A percentile compares a stretch with the other conserved stretches of the same genome.
Evolutionary conservation across 805 yeast species (phyloP).

Genomic region (Wickerhamomyces queroliae): DNA sequence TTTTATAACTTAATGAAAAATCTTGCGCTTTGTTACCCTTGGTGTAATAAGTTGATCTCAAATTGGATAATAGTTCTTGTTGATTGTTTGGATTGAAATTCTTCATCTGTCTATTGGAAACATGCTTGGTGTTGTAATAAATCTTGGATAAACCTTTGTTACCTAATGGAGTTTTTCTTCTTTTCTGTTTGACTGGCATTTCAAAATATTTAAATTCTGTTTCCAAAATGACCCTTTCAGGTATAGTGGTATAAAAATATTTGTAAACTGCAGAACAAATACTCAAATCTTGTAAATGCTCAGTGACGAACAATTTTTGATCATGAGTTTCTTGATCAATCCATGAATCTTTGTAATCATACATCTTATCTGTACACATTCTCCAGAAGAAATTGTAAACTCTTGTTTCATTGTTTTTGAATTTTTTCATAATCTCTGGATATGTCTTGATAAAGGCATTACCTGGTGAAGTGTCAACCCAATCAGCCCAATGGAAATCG

Average conservation of each 20-base stretch:
- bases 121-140: conserved; percentile 6
- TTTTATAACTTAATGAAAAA: too few relatives aligned
- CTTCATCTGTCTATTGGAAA: conserved; percentile 3
- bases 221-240: conserved; percentile 23
- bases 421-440: conserved; percentile 4
- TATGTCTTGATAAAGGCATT: conserved; percentile 24
- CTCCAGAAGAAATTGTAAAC: neutral
- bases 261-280: conserved; percentile 24
- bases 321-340: conserved; percentile 14
- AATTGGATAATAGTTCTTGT: conserved; percentile 3
- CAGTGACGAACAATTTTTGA: conserved; percentile 11
- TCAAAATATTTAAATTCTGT: conserved; percentile 21
- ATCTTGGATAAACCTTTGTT: conserved; percentile 13
- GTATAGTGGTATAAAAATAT: conserved; percentile 21
- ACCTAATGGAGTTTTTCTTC: conserved; percentile 16
- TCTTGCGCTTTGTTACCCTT: conserved; percentile 7
- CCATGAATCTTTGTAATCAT: conserved; percentile 15
- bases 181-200: conserved; percentile 18
- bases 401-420: neutral
- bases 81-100: conserved; percentile 7
- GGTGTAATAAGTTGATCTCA: conserved; percentile 4
- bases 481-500: conserved; percentile 28
- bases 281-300: conserved; percentile 22
- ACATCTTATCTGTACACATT: conserved; percentile 2
- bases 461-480: conserved; percentile 23